A percentile compares a stretch with the other conserved stretches of the same genome.
These are phyloP conservation scores for Guyanaporus albipodus DNA, from an alignment of 768 basidiomycete genomes.

Conservation along the genomic window DNA sequence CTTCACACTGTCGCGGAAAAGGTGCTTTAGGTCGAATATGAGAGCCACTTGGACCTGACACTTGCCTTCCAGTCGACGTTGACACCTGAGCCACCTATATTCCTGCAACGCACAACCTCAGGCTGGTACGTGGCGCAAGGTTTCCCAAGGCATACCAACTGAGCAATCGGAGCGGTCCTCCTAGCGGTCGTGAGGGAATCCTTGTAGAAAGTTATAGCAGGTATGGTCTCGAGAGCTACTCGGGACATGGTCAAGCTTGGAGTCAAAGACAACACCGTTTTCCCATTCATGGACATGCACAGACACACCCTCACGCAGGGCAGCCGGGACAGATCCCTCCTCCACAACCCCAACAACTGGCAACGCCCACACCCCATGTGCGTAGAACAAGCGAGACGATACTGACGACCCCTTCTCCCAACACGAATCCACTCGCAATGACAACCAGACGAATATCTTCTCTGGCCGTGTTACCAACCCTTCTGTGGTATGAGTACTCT, in stretches of 20 bases:
- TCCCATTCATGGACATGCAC: slow-evolving; percentile 4
- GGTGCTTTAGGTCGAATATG: slow-evolving; percentile 7
- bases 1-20: slow-evolving; percentile 62
- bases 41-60: slow-evolving; percentile 6
- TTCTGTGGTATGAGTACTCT: slow-evolving; percentile 65
- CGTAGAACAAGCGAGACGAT: slow-evolving; percentile 72
- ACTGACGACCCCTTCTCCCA: slow-evolving; percentile 91
- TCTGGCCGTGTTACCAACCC: slow-evolving; percentile 43
- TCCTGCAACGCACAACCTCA: slow-evolving; percentile 81
- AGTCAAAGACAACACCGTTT: no score
- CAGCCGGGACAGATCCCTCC: slow-evolving; percentile 73
- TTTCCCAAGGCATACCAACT: slow-evolving; percentile 77
- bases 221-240: slow-evolving; percentile 66
- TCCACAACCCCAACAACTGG: slow-evolving; percentile 85
- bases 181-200: slow-evolving; percentile 60
- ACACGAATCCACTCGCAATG: slow-evolving; percentile 90
- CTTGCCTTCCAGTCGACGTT: slow-evolving; percentile 90
- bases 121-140: slow-evolving; percentile 76
- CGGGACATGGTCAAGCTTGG: slow-evolving; percentile 53
- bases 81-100: slow-evolving; percentile 68
- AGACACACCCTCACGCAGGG: slow-evolving; percentile 33
- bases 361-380: slow-evolving; percentile 67
- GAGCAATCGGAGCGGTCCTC: slow-evolving; percentile 65
- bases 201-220: slow-evolving; percentile 75
- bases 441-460: slow-evolving; percentile 76